These are phyloP conservation scores for Pseudopyrenochaeta lycopersici DNA, from an alignment of 2,329 filamentous ascomycete species.

Conservation along the genomic window DNA sequence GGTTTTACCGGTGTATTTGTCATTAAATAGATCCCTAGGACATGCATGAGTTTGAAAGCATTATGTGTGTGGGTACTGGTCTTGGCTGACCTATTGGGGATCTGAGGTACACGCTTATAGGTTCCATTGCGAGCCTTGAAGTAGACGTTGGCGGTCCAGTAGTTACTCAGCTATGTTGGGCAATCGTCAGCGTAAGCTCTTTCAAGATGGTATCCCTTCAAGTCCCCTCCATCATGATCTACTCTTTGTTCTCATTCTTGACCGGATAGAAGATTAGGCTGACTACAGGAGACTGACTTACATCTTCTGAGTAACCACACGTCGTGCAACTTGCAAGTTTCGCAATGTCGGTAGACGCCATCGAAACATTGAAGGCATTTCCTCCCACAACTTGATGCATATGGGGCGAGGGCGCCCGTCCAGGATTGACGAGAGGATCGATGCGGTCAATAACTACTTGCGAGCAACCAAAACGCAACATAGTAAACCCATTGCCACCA, in stretches of 20 bases:
- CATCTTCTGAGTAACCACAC: slow-evolving; percentile 41
- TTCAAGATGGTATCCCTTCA: not conserved
- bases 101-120: slow-evolving; percentile 41
- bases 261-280: no score
- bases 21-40: slow-evolving; percentile 48
- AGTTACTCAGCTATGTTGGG: slow-evolving; percentile 25
- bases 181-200: not conserved
- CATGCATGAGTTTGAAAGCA: not conserved
- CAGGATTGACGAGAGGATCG: slow-evolving; percentile 49
- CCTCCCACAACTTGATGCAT: slow-evolving; percentile 54
- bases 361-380: slow-evolving; percentile 57
- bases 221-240: not conserved
- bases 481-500: slow-evolving; percentile 25
- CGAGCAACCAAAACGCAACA: slow-evolving; percentile 45
- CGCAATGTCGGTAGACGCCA: slow-evolving; percentile 47
- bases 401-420: slow-evolving; percentile 44
- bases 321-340: slow-evolving; percentile 51
- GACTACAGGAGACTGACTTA: slow-evolving; percentile 4
- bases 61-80: not conserved
- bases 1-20: slow-evolving; percentile 41
- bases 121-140: slow-evolving; percentile 45
- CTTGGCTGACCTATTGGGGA: slow-evolving; percentile 30
- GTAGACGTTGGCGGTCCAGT: slow-evolving; percentile 47
- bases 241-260: not conserved
- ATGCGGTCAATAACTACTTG: slow-evolving; percentile 43